Evolutionary conservation across 176 grass and related monocot species (phyloP).

Genomic region (Areca catechu): DNA sequence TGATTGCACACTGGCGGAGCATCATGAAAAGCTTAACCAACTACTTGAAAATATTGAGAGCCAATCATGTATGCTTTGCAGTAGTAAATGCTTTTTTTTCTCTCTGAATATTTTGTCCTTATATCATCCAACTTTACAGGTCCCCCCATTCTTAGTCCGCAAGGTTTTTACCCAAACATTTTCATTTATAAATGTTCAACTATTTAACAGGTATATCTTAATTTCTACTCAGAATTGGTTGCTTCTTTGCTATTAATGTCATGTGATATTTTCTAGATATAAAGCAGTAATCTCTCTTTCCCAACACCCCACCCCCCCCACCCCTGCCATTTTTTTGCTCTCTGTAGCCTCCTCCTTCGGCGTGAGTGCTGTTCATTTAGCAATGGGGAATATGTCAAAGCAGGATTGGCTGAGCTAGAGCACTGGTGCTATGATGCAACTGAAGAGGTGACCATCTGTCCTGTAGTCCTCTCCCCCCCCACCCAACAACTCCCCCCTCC

Average conservation of each 20-base stretch:
- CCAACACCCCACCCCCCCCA: too few species aligned
- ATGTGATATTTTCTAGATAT: conserved; percentile 17
- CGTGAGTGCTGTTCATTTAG: conserved; percentile 88
- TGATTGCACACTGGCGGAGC: conserved; percentile 16
- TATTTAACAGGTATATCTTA: conserved; percentile 74
- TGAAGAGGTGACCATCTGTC: conserved; percentile 48
- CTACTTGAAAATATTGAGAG: conserved; percentile 21
- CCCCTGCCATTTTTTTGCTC: conserved; percentile 17
- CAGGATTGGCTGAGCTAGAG: conserved; percentile 70
- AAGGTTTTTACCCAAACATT: conserved; percentile 85
- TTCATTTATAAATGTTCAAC: conserved; percentile 68
- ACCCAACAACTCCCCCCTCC: too few species aligned
- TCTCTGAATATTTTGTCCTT: too few species aligned
- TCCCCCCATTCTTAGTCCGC: conserved; percentile 60
- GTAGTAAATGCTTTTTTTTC: too few species aligned
- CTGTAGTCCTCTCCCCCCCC: neutral
- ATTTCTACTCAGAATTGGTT: conserved; percentile 3
- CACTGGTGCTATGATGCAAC: conserved; percentile 67
- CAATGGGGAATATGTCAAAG: conserved; percentile 83
- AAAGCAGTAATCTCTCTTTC: conserved; percentile 8
- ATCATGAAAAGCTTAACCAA: conserved; percentile 22
- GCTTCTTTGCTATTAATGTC: conserved; percentile 14
- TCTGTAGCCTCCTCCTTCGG: conserved; percentile 54
- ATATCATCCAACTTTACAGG: conserved; percentile 38
- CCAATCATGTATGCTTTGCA: conserved; percentile 9